Evolutionary conservation across 2,329 filamentous ascomycete species (phyloP).

Genomic region (Pseudogymnoascus sp.): DNA sequence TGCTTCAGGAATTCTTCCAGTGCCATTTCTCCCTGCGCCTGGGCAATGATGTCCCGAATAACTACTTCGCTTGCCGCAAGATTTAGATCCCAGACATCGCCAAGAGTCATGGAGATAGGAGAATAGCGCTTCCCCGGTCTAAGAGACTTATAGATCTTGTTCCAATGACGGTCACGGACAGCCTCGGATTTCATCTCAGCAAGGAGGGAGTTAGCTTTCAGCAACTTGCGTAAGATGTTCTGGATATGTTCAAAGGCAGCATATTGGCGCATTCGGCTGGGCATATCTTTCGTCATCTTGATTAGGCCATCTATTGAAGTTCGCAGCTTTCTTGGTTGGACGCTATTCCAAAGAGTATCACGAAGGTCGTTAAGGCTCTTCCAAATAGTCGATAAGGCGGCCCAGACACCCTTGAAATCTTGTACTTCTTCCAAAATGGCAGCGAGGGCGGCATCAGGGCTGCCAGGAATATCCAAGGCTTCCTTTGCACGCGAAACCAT

Average conservation of each 20-base stretch:
- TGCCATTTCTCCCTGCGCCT: constrained; percentile 97
- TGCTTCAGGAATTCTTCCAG: constrained; percentile 95
- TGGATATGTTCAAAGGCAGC: constrained; percentile 99
- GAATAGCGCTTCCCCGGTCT: constrained; percentile 92
- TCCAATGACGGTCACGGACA: constrained; percentile 92
- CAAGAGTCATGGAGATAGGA: constrained; percentile 88
- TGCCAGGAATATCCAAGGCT: constrained; percentile 79
- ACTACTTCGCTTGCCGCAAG: constrained; percentile 77
- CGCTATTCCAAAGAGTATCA: constrained; percentile 88
- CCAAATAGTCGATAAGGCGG: constrained; percentile 92
- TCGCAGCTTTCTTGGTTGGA: constrained; percentile 88
- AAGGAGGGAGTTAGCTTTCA: constrained; percentile 85
- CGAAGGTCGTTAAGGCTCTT: constrained; percentile 88
- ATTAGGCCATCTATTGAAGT: constrained; percentile 83
- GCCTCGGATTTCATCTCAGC: constrained; percentile 93
- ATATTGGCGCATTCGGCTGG: constrained; percentile 96
- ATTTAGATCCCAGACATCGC: constrained; percentile 97
- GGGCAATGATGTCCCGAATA: constrained; percentile 86
- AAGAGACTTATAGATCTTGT: constrained; percentile 93
- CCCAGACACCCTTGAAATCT: constrained; percentile 98
- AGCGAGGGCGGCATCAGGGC: constrained; percentile 70
- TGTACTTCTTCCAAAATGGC: constrained; percentile 90
- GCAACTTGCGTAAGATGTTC: constrained; percentile 73
- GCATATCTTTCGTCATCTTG: constrained; percentile 99
- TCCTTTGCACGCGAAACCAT: constrained; percentile 97